These are phyloP conservation scores for Lolium rigidum DNA, from an alignment of 176 grass and related monocot genomes.

Conservation along the genomic window DNA sequence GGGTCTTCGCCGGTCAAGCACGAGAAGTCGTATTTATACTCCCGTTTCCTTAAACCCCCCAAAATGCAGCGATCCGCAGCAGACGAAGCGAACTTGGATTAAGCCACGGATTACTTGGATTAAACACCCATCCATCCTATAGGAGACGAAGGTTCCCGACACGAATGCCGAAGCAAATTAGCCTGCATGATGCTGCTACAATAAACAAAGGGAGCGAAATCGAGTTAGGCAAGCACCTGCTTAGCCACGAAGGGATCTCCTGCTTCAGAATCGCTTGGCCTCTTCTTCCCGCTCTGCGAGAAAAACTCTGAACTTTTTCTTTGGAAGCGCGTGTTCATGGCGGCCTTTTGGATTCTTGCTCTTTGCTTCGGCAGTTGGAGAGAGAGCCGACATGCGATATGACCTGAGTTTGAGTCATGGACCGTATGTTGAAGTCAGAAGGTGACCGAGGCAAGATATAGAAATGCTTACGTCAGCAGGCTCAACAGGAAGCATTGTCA, in stretches of 20 bases:
- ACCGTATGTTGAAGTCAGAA: not conserved
- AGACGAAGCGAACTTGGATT: conserved; percentile 48
- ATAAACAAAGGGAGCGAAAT: conserved; percentile 20
- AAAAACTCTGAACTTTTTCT: not conserved
- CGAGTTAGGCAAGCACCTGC: conserved; percentile 23
- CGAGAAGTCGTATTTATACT: conserved; percentile 13
- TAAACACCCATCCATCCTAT: not conserved
- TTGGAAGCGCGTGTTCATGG: conserved; percentile 3
- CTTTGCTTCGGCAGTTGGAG: not conserved
- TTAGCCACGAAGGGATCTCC: conserved; percentile 20
- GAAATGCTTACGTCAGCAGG: not conserved
- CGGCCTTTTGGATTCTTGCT: not conserved
- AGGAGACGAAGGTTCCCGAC: not conserved
- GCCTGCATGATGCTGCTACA: not conserved
- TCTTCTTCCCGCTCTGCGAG: conserved; percentile 6
- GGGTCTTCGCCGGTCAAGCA: not conserved
- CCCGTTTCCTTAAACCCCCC: not conserved
- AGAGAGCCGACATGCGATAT: not conserved
- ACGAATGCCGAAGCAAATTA: not conserved
- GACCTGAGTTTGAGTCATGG: conserved; percentile 4
- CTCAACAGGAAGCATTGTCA: not conserved
- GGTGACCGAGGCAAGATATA: not conserved
- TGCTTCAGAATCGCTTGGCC: not conserved
- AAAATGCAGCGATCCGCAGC: not conserved
- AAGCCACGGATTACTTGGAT: conserved; percentile 7